Percentiles rank a stretch among this genome's conserved stretches.
Evolutionary conservation across 805 yeast species (phyloP).

Genomic region (Cyberlindnera mrakii): DNA sequence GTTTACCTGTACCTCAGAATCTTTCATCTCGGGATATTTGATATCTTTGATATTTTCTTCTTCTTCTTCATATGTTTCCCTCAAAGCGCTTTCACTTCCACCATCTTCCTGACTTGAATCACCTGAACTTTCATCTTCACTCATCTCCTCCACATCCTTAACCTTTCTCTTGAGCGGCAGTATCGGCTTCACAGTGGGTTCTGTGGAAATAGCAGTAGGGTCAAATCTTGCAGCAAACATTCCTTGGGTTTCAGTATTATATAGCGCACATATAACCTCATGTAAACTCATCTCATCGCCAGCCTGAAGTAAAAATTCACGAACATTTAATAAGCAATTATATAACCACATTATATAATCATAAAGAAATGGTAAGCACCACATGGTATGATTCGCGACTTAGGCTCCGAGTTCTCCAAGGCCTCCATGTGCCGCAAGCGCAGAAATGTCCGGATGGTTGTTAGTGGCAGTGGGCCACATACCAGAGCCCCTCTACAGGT

Average conservation of each 20-base stretch:
- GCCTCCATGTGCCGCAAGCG: too few species aligned
- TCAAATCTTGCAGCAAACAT: constrained; percentile 66
- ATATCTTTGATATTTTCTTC: not conserved
- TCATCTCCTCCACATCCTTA: constrained; percentile 7
- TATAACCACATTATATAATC: too few species aligned
- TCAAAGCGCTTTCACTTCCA: constrained; percentile 16
- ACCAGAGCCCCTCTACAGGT: too few species aligned
- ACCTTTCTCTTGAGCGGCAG: constrained; percentile 4
- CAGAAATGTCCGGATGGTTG: too few species aligned
- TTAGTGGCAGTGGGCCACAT: too few species aligned
- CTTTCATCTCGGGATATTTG: constrained; percentile 11
- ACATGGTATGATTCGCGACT: too few species aligned
- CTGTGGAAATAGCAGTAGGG: constrained; percentile 30
- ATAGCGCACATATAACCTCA: not conserved
- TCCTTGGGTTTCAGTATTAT: not conserved
- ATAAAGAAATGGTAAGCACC: too few species aligned
- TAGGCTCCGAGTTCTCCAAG: too few species aligned
- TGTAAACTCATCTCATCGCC: too few species aligned
- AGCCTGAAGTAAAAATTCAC: too few species aligned
- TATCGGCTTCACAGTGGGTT: not conserved
- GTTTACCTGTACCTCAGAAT: constrained; percentile 5
- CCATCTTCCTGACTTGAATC: constrained; percentile 15
- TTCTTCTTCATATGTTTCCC: constrained; percentile 16
- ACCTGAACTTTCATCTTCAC: not conserved
- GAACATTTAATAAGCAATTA: too few species aligned